Evolutionary conservation across 2,329 filamentous ascomycete species (phyloP).

Genomic region (Magnaporthiopsis incrustans): DNA sequence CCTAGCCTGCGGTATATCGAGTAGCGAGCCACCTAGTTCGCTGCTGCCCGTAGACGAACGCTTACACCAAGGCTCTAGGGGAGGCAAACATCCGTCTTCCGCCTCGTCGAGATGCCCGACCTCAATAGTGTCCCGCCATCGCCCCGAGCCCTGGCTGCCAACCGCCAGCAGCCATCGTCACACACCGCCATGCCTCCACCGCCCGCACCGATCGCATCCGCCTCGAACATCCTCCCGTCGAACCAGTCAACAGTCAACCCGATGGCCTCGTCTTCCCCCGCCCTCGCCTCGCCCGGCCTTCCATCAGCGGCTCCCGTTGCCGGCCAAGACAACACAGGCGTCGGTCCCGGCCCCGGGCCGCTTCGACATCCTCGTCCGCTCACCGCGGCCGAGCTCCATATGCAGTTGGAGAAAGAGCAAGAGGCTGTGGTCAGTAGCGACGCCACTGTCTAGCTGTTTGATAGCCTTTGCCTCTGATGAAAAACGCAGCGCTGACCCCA

Average conservation of each 20-base stretch:
- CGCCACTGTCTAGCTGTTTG: neutral
- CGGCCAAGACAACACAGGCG: constrained; percentile 32
- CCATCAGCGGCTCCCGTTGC: constrained; percentile 13
- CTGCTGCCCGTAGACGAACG: neutral
- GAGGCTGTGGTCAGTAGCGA: constrained; percentile 68
- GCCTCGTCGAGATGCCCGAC: constrained; percentile 35
- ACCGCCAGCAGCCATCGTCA: constrained; percentile 30
- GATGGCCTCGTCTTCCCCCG: constrained; percentile 20
- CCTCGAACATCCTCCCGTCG: constrained; percentile 49
- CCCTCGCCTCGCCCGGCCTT: constrained; percentile 25
- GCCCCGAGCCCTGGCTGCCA: constrained; percentile 33
- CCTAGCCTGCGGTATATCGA: neutral
- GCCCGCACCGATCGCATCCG: constrained; percentile 29
- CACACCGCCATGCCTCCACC: constrained; percentile 32
- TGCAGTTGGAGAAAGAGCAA: constrained; percentile 89
- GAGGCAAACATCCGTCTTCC: neutral
- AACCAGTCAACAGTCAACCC: constrained; percentile 29
- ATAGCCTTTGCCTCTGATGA: neutral
- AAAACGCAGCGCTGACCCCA: neutral
- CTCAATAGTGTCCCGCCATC: constrained; percentile 48
- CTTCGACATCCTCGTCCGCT: constrained; percentile 79
- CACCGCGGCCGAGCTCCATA: constrained; percentile 81
- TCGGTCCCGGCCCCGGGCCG: constrained; percentile 57
- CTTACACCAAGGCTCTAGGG: neutral
- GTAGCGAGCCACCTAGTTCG: neutral